Conservation (phyloP, 306 rosid species). For the Mimosa pudica region DNA sequence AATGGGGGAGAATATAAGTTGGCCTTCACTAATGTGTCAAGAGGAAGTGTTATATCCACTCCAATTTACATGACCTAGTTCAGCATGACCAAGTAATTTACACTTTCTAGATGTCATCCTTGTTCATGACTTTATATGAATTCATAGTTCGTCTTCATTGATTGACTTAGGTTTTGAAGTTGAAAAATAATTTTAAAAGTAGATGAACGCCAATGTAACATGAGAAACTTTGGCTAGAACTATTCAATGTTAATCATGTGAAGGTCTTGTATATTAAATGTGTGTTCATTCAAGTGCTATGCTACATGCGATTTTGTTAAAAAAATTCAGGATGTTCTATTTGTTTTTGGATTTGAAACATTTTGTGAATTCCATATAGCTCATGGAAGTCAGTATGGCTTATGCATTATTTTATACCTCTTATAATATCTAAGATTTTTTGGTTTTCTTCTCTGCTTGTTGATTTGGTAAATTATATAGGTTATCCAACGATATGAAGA, state of each 20-base stretch:
- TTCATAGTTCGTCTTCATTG: neutral
- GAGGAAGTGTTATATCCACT: neutral
- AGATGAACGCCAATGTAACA: constrained; percentile 24
- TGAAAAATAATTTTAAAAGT: neutral
- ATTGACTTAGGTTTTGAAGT: neutral
- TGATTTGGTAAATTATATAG: constrained; percentile 36
- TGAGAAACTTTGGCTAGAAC: constrained; percentile 24
- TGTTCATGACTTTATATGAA: neutral
- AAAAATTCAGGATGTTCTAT: neutral
- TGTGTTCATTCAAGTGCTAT: constrained; percentile 2
- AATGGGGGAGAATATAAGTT: neutral
- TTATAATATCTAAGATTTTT: neutral
- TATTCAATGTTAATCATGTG: constrained; percentile 21
- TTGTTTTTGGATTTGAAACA: constrained; percentile 13
- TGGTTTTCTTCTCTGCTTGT: constrained; percentile 30
- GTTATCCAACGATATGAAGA: constrained; percentile 67
- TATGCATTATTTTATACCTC: constrained; percentile 12
- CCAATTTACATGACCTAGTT: neutral
- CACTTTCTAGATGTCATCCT: neutral
- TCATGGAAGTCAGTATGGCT: neutral
- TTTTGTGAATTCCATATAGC: constrained; percentile 18
- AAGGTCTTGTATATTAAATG: neutral
- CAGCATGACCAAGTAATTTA: neutral
- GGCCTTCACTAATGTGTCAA: neutral
- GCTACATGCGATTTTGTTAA: constrained; percentile 1